A percentile compares a stretch with the other conserved stretches of the same genome.
phyloP scores from a whole-genome alignment of 305 asterid genomes.

The Plantago rigida region DNA sequence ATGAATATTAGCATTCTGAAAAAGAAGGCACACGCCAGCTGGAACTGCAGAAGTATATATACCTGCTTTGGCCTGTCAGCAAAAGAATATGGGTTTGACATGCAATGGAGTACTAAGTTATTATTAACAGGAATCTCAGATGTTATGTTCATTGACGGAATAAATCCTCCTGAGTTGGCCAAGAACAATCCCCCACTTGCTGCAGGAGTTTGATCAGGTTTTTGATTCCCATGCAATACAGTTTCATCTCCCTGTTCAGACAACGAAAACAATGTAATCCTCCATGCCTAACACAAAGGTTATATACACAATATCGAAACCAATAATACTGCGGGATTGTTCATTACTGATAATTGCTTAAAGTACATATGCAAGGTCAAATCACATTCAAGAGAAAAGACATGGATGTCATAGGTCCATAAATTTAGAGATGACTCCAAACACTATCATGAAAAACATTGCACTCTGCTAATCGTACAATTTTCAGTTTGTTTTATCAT shows the following conservation, averaged over 20 bases:
- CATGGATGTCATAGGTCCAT: background rate
- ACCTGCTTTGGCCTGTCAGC: slow-evolving; percentile 42
- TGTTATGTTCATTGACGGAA: slow-evolving; percentile 33
- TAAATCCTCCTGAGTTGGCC: slow-evolving; percentile 40
- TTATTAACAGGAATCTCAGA: slow-evolving; percentile 43
- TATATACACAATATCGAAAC: background rate
- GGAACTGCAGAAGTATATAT: slow-evolving; percentile 21
- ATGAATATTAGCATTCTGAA: too few relatives aligned
- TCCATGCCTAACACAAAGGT: slow-evolving; percentile 10
- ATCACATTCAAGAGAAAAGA: background rate
- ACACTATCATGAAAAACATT: too few relatives aligned
- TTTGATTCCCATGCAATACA: slow-evolving; percentile 30
- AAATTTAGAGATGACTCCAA: too few relatives aligned
- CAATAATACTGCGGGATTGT: background rate
- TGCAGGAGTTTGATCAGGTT: slow-evolving; percentile 44
- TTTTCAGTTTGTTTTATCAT: slow-evolving; percentile 1
- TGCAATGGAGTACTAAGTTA: slow-evolving; percentile 41
- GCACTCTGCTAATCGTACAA: too few relatives aligned
- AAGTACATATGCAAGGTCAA: background rate
- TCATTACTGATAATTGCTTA: background rate
- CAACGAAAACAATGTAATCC: slow-evolving; percentile 27
- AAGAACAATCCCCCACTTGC: slow-evolving; percentile 35
- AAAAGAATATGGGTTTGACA: slow-evolving; percentile 43
- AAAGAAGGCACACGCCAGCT: background rate
- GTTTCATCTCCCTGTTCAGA: slow-evolving; percentile 44